These are phyloP conservation scores for Talinum fruticosum DNA, from an alignment of 148 eudicot genomes.

Conservation along the genomic window DNA sequence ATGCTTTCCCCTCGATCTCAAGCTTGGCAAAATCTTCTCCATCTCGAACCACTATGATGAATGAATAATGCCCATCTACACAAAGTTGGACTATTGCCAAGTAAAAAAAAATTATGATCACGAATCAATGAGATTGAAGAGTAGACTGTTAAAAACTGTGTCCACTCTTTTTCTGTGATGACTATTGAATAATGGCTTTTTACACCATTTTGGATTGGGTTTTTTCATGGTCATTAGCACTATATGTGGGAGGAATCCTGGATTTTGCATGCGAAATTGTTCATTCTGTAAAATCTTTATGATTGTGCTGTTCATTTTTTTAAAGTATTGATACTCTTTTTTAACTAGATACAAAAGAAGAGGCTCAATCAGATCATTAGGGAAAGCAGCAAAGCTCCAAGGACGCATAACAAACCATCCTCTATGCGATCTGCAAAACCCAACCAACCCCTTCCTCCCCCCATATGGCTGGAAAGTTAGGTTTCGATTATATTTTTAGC, in stretches of 20 bases:
- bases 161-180: not conserved
- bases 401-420: too few species aligned
- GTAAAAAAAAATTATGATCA: not conserved
- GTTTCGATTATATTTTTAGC: too few species aligned
- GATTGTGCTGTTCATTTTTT: too few species aligned
- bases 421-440: too few species aligned
- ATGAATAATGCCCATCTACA: slow-evolving; percentile 25
- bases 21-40: not conserved
- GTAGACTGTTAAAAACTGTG: slow-evolving; percentile 1
- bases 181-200: not conserved
- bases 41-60: not conserved
- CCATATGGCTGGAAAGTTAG: too few species aligned
- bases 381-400: too few species aligned
- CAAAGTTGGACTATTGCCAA: not conserved
- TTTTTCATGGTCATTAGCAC: not conserved
- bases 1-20: not conserved
- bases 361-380: too few species aligned
- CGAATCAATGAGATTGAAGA: slow-evolving; percentile 2
- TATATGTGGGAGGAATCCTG: not conserved
- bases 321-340: too few species aligned
- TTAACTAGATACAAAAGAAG: too few species aligned
- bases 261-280: not conserved
- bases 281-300: too few species aligned
- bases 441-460: too few species aligned
- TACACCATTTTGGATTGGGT: not conserved